Evolutionary conservation across 164 flowering plant species (phyloP), one percentile per base, ranked within the genome.

Genomic region (Aristolochia fimbriata): DNA sequence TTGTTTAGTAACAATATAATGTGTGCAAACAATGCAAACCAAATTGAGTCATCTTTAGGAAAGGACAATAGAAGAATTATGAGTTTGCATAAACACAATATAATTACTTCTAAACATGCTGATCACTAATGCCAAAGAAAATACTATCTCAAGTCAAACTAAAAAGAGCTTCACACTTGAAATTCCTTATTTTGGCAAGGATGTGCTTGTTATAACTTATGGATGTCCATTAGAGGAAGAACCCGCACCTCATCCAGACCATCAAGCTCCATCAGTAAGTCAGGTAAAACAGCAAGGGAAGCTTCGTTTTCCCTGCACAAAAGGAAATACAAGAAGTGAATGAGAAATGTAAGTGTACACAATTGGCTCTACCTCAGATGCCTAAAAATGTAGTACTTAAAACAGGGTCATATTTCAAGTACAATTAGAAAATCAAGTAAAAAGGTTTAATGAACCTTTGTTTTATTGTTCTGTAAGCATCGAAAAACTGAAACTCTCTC

Each of bases 231-330:
- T 11, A 49, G 0, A 10, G 52, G 6, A 15, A 17, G n/a, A 0
- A 56, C 27, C 70, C 77, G 61, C 72, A 93, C 99, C 96, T 91
- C 95, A 65, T 62, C 72, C 96, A 94, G 80, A 67, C 93, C 68
- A 70, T 94, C 97, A 65, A 94, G 89, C 79, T 94, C 99, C 79
- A 74, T 67, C 63, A 94, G 68, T 73, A 94, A 82, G 68, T 94
- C 99, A 55, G 87, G 80, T 57, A 94, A 78, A 71, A 94, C 99
- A 62, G 95, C 93, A 74, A 91, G 90, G 51, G 99, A 94, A 50
- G 97, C 99, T 73, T 94, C 99, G 77, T 94, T 94, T 74, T 94
- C 99, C 82, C 99, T 94, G 70, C 21, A 68, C 16, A 51, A 45
- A 48, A 47, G 52, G 52, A 17, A n/a, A 24, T 10, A 52, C 22